Conservation (phyloP, 2,329 filamentous ascomycete species). For the Aspergillus tubingensis region DNA sequence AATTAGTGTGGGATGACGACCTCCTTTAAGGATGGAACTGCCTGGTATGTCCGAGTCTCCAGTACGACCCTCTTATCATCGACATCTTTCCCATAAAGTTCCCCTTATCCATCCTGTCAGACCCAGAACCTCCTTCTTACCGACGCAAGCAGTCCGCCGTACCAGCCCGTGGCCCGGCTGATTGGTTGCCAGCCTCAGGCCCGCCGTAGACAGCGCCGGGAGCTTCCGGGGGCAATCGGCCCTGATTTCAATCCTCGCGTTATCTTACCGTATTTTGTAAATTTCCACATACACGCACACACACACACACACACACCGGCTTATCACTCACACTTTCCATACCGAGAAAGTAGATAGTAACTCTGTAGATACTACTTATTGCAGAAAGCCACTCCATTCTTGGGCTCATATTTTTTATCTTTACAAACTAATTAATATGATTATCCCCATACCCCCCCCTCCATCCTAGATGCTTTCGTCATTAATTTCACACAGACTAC, state of each 20-base stretch:
- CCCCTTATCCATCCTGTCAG: slow-evolving; percentile 5
- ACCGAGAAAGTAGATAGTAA: too few species aligned
- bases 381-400: too few species aligned
- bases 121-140: slow-evolving; percentile 10
- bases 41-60: background rate
- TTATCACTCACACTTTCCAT: background rate
- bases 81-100: background rate
- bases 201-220: slow-evolving; percentile 16
- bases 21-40: slow-evolving; percentile 1
- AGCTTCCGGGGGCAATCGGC: slow-evolving; percentile 18
- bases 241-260: background rate
- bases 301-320: background rate
- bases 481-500: background rate
- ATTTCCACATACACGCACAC: too few species aligned
- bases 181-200: slow-evolving; percentile 18
- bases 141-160: slow-evolving; percentile 9
- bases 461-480: background rate
- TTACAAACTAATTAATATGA: background rate
- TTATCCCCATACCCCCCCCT: background rate
- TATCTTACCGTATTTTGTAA: slow-evolving; percentile 5
- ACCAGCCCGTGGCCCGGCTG: slow-evolving; percentile 18
- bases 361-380: too few species aligned
- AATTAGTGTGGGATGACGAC: background rate
- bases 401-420: background rate
- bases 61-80: slow-evolving; percentile 16